These are phyloP conservation scores for Annulohypoxylon nitens DNA, from an alignment of 495 filamentous ascomycete species.

Conservation along the genomic window DNA sequence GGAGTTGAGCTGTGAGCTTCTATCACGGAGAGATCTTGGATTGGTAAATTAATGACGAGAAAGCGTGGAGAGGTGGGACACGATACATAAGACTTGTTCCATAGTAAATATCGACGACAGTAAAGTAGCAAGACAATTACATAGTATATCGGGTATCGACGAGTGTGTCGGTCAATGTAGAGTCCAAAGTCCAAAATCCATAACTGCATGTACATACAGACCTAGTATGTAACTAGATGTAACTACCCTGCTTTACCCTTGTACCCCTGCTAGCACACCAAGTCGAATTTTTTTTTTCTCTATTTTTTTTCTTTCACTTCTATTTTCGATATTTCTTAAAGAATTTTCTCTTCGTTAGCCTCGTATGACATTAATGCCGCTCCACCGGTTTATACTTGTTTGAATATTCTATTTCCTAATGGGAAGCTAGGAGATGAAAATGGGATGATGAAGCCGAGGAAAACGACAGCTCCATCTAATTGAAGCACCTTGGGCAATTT, in stretches of 20 bases:
- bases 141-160: constrained; percentile 32
- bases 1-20: constrained; percentile 2
- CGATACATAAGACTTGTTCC: constrained; percentile 13
- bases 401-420: constrained; percentile 11
- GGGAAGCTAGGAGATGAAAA: neutral
- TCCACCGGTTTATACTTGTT: constrained; percentile 17
- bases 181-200: constrained; percentile 1
- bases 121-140: neutral
- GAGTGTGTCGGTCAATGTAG: constrained; percentile 38
- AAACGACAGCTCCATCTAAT: neutral
- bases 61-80: constrained; percentile 6
- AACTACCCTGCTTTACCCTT: neutral
- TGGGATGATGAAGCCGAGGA: constrained; percentile 8
- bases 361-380: constrained; percentile 24
- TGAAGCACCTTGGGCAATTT: constrained; percentile 18
- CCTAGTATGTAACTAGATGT: neutral
- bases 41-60: constrained; percentile 22
- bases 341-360: constrained; percentile 26
- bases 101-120: constrained; percentile 9
- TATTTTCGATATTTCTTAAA: constrained; percentile 33
- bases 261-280: constrained; percentile 46
- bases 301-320: constrained; percentile 34
- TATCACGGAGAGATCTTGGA: constrained; percentile 21
- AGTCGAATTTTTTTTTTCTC: constrained; percentile 39
- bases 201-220: constrained; percentile 15